Evolutionary conservation across 2,329 filamentous ascomycete genomes (phyloP).

Genomic region (Exophiala viscosa): DNA sequence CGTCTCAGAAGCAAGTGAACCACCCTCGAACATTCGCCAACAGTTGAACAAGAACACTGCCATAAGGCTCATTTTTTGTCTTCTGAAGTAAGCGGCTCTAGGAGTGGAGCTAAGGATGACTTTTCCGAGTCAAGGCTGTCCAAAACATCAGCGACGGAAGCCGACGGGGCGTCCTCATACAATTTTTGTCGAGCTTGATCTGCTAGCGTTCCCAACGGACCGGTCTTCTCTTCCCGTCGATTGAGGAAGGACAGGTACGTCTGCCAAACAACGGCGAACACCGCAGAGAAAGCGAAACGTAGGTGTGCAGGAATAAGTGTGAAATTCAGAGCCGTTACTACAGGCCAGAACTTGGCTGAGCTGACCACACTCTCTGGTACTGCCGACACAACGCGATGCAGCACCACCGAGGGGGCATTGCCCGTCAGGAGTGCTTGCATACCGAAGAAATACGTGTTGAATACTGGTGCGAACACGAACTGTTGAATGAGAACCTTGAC

Average conservation of each 20-base stretch:
- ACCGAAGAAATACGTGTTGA: conserved; percentile 81
- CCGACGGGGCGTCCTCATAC: conserved; percentile 16
- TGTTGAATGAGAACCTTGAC: conserved; percentile 80
- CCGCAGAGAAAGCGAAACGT: conserved; percentile 71
- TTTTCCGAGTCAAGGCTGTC: conserved; percentile 8
- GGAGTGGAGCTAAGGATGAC: background rate
- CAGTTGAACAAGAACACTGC: too few relatives aligned
- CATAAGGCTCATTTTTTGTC: too few relatives aligned
- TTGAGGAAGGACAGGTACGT: conserved; percentile 67
- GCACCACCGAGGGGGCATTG: conserved; percentile 59
- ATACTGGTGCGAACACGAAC: conserved; percentile 71
- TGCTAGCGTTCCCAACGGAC: conserved; percentile 11
- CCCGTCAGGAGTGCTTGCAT: conserved; percentile 72
- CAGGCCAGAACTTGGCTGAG: conserved; percentile 82
- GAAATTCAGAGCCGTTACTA: conserved; percentile 79
- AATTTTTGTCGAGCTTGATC: conserved; percentile 15
- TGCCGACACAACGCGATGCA: conserved; percentile 67
- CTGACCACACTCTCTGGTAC: conserved; percentile 74
- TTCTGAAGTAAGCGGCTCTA: too few relatives aligned
- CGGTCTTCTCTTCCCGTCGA: conserved; percentile 17
- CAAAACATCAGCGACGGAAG: conserved; percentile 13
- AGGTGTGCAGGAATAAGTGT: conserved; percentile 75
- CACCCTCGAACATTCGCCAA: too few relatives aligned
- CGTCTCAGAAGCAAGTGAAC: too few relatives aligned
- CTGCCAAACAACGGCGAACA: conserved; percentile 85